Percentiles rank a stretch among this genome's conserved stretches.
phyloP scores from a whole-genome alignment of 257 asterid genomes.

The Solanum habrochaites region DNA sequence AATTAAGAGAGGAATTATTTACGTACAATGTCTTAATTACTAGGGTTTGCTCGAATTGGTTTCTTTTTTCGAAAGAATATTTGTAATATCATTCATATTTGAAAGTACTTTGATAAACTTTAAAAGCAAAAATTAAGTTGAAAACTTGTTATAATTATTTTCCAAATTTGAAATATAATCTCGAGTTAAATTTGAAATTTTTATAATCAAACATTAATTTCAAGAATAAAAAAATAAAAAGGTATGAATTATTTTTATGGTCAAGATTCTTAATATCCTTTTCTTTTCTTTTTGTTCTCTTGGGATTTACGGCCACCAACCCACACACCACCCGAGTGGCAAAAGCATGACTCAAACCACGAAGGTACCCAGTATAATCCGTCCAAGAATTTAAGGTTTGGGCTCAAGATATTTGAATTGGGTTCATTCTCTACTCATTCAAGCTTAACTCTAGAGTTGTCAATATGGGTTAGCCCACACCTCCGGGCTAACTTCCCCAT shows the following conservation, averaged over 20 bases:
- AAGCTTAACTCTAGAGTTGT: too few relatives aligned
- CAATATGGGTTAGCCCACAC: too few relatives aligned
- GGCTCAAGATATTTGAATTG: too few relatives aligned
- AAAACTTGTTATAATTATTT: not conserved
- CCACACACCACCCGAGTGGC: too few relatives aligned
- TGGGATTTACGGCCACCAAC: too few relatives aligned
- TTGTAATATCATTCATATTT: not conserved
- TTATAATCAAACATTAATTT: not conserved
- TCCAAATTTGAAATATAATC: not conserved
- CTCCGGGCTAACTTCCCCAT: too few relatives aligned
- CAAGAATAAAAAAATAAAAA: not conserved
- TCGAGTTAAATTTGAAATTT: not conserved
- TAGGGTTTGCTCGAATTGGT: not conserved
- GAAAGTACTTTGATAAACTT: not conserved
- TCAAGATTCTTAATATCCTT: not conserved
- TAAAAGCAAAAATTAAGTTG: not conserved
- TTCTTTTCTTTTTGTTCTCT: not conserved
- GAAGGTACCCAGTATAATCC: too few relatives aligned
- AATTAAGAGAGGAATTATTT: not conserved
- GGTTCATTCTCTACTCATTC: too few relatives aligned
- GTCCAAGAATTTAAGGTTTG: too few relatives aligned
- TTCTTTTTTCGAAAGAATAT: not conserved
- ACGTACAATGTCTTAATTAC: not conserved
- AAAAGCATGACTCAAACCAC: too few relatives aligned
- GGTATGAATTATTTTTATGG: not conserved